These are phyloP conservation scores for Rhynchosporium graminicola DNA, from an alignment of 2,329 filamentous ascomycete genomes.

Conservation along the genomic window DNA sequence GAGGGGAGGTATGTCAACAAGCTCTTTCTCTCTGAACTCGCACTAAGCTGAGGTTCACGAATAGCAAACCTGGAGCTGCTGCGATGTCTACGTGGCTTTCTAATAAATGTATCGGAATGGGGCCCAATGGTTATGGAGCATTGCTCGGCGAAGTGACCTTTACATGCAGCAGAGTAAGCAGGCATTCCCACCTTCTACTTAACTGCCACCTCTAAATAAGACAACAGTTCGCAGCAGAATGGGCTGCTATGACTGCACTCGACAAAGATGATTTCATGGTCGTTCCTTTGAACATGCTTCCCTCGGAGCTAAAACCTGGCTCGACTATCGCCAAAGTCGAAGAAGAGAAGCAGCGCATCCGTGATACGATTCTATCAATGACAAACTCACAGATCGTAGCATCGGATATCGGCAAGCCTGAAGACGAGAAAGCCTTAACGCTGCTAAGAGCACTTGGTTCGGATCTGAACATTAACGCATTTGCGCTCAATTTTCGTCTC, in stretches of 20 bases:
- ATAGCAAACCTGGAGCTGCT: conserved; percentile 15
- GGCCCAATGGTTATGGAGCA: conserved; percentile 8
- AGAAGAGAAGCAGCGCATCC: conserved; percentile 13
- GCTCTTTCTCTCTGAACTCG: too few relatives aligned
- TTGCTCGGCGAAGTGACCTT: conserved; percentile 15
- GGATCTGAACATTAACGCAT: conserved; percentile 15
- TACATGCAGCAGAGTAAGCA: conserved; percentile 13
- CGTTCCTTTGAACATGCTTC: conserved; percentile 13
- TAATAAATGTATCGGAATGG: conserved; percentile 15
- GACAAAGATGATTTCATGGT: conserved; percentile 15
- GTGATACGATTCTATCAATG: conserved; percentile 11
- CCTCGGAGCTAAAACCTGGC: conserved; percentile 7
- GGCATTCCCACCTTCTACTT: background rate
- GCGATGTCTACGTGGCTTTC: conserved; percentile 16
- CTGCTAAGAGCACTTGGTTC: conserved; percentile 14
- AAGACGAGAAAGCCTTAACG: conserved; percentile 13
- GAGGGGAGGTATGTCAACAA: conserved; percentile 7
- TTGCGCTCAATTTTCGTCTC: conserved; percentile 10
- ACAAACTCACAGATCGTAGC: conserved; percentile 5
- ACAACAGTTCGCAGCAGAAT: conserved; percentile 14
- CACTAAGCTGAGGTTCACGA: background rate
- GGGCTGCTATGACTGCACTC: conserved; percentile 16
- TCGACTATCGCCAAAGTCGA: conserved; percentile 7
- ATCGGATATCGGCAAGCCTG: conserved; percentile 4
- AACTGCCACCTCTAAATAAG: background rate